These are phyloP conservation scores for Symbiodinium pilosum DNA, from an alignment of 73 alveolate species.

Conservation along the genomic window DNA sequence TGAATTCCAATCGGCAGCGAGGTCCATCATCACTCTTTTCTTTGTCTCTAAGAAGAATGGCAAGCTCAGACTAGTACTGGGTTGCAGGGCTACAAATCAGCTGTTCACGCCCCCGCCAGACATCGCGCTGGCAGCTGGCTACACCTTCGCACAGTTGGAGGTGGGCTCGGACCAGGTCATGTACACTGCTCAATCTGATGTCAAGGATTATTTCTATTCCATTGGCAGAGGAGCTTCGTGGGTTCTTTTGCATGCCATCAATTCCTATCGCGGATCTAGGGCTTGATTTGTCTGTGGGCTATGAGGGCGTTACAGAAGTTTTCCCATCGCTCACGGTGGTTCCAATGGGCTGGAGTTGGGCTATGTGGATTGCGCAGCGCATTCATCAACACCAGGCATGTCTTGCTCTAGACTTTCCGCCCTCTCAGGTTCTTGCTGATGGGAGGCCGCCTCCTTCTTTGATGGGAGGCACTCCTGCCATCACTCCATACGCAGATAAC, in stretches of 20 bases:
- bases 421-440: background rate
- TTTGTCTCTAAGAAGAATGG: slow-evolving; percentile 40
- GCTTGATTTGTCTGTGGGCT: background rate
- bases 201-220: background rate
- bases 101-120: background rate
- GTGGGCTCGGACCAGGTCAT: background rate
- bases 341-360: slow-evolving; percentile 40
- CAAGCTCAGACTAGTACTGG: slow-evolving; percentile 16
- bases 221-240: background rate
- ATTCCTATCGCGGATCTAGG: background rate
- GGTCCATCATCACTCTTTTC: slow-evolving; percentile 2
- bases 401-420: background rate
- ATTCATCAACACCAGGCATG: background rate
- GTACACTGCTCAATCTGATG: background rate
- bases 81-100: slow-evolving; percentile 4
- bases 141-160: background rate
- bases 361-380: slow-evolving; percentile 14
- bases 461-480: background rate
- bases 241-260: background rate
- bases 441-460: background rate
- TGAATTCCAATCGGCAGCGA: background rate
- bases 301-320: background rate
- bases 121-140: background rate
- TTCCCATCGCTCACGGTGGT: background rate
- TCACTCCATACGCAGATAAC: slow-evolving; percentile 20